phyloP scores from a whole-genome alignment of 139 green algal genomes.

The Picochlorum costavermella region DNA sequence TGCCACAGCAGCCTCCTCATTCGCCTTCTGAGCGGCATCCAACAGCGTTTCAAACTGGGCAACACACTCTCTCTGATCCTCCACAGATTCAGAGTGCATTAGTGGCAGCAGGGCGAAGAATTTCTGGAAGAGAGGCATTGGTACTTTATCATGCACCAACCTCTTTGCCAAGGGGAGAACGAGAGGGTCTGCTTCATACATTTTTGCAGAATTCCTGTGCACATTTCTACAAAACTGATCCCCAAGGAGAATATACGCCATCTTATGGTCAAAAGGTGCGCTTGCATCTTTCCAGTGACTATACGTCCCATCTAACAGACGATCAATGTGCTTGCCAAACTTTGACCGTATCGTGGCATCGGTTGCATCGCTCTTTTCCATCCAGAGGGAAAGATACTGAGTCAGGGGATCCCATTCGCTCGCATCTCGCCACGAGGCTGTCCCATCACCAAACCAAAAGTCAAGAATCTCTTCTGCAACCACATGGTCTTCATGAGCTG shows the following conservation, averaged over 20 bases:
- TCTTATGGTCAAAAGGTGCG: too few relatives aligned
- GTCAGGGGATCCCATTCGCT: not conserved
- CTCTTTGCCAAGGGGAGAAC: slow-evolving; percentile 1
- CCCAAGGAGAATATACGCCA: too few relatives aligned
- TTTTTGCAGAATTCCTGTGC: not conserved
- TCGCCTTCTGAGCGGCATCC: slow-evolving; percentile 3
- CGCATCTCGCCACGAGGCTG: too few relatives aligned
- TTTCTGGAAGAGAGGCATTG: slow-evolving; percentile 22
- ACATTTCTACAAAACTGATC: too few relatives aligned
- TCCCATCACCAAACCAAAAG: not conserved
- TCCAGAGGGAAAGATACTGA: slow-evolving; percentile 10
- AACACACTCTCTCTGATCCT: slow-evolving; percentile 41
- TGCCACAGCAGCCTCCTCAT: not conserved
- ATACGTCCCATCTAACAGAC: too few relatives aligned
- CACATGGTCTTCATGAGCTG: not conserved
- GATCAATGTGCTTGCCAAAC: too few relatives aligned
- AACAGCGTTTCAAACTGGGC: not conserved
- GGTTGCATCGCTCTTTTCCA: slow-evolving; percentile 9
- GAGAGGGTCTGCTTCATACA: slow-evolving; percentile 10
- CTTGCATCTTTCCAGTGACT: too few relatives aligned
- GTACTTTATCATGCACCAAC: not conserved
- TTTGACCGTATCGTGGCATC: slow-evolving; percentile 1
- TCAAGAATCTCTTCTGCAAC: not conserved
- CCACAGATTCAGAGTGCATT: slow-evolving; percentile 47
- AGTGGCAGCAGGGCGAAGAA: slow-evolving; percentile 35